Evolutionary conservation across 2,329 filamentous ascomycete species (phyloP).

Genomic region (Aspergillus sp.): DNA sequence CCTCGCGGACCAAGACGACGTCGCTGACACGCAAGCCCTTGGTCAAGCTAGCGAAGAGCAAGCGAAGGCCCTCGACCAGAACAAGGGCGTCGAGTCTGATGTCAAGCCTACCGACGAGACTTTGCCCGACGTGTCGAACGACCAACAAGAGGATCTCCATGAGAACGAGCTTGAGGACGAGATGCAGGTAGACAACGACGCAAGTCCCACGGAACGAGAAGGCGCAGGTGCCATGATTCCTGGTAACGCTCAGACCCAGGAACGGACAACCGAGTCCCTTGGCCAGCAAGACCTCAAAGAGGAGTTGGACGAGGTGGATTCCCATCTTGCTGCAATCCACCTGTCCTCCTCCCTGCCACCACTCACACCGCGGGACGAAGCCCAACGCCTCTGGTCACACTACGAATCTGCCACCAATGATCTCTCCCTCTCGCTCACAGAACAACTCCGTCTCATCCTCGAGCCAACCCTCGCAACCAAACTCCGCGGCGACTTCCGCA

Average conservation of each 20-base stretch:
- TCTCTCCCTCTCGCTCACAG: conserved; percentile 81
- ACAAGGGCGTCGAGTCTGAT: conserved; percentile 72
- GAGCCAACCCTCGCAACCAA: conserved; percentile 93
- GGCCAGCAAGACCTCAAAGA: conserved; percentile 39
- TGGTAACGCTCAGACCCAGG: conserved; percentile 36
- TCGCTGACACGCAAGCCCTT: conserved; percentile 83
- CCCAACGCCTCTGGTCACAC: conserved; percentile 72
- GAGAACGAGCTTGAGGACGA: conserved; percentile 45
- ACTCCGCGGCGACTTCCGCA: conserved; percentile 92
- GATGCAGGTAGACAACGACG: conserved; percentile 33
- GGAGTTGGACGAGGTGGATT: conserved; percentile 43
- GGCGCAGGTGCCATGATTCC: conserved; percentile 48
- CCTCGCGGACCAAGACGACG: conserved; percentile 71
- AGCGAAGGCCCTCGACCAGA: conserved; percentile 74
- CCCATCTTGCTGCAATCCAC: conserved; percentile 64
- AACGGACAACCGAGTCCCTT: conserved; percentile 18
- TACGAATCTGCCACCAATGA: conserved; percentile 80
- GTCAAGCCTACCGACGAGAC: conserved; percentile 51
- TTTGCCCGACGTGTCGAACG: conserved; percentile 48
- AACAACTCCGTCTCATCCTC: conserved; percentile 91
- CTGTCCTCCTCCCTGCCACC: conserved; percentile 48
- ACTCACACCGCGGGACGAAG: conserved; percentile 46
- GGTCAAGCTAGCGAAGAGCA: conserved; percentile 85
- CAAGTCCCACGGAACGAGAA: conserved; percentile 32
- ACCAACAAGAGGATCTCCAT: conserved; percentile 26